These are phyloP conservation scores for Psilocybe sp. DNA, from an alignment of 768 basidiomycete species.

Conservation along the genomic window DNA sequence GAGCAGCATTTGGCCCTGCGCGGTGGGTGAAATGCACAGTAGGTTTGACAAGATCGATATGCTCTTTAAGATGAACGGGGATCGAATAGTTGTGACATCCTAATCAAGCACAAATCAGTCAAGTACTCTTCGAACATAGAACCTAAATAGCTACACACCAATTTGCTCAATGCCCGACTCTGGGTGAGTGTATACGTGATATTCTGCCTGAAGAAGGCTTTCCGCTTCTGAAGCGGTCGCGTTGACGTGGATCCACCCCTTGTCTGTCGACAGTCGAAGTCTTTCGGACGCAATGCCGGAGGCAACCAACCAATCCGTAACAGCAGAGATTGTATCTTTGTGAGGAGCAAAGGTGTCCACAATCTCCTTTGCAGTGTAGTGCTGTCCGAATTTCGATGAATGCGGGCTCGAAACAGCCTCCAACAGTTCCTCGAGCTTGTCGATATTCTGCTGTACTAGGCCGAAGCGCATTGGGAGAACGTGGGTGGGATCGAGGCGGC, in stretches of 20 bases:
- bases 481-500: slow-evolving; percentile 20
- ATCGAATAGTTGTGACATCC: slow-evolving; percentile 38
- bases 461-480: slow-evolving; percentile 48
- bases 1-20: slow-evolving; percentile 15
- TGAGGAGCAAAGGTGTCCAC: slow-evolving; percentile 24
- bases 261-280: slow-evolving; percentile 34
- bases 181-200: slow-evolving; percentile 42
- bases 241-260: slow-evolving; percentile 40
- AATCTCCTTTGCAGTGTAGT: slow-evolving; percentile 42
- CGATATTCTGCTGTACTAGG: slow-evolving; percentile 42
- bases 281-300: slow-evolving; percentile 37
- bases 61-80: slow-evolving; percentile 32
- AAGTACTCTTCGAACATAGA: neutral
- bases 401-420: slow-evolving; percentile 46
- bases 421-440: slow-evolving; percentile 42
- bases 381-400: slow-evolving; percentile 46
- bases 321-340: slow-evolving; percentile 35
- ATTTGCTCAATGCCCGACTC: slow-evolving; percentile 34
- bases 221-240: slow-evolving; percentile 40
- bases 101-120: slow-evolving; percentile 10
- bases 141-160: slow-evolving; percentile 22
- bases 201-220: slow-evolving; percentile 38
- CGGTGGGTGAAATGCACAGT: slow-evolving; percentile 37
- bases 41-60: slow-evolving; percentile 40
- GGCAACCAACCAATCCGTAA: slow-evolving; percentile 41